These are phyloP conservation scores for Halophytophthora polymorphica DNA, from an alignment of 352 stramenopile genomes.

Conservation along the genomic window DNA sequence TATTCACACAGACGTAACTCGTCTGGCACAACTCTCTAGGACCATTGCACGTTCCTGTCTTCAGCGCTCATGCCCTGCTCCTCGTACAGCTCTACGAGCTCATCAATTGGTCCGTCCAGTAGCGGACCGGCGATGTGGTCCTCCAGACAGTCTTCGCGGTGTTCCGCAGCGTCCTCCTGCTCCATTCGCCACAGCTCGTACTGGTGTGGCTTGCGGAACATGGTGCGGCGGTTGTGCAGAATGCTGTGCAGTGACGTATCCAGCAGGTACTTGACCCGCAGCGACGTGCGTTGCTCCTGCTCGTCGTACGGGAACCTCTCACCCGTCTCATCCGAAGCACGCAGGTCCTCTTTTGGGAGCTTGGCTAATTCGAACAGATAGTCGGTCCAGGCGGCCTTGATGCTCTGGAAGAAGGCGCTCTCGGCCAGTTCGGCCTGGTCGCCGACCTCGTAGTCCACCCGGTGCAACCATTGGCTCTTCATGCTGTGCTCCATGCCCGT, in stretches of 20 bases:
- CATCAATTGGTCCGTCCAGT: conserved; percentile 43
- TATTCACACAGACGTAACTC: not conserved
- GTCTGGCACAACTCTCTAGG: conserved; percentile 6
- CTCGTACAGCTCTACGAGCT: conserved; percentile 55
- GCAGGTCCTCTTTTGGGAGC: conserved; percentile 43
- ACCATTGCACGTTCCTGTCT: conserved; percentile 36
- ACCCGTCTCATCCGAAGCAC: conserved; percentile 16
- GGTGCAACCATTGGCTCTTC: conserved; percentile 56
- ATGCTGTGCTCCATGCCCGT: conserved; percentile 24
- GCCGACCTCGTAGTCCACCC: conserved; percentile 56
- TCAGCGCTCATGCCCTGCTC: conserved; percentile 44
- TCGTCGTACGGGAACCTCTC: conserved; percentile 46
- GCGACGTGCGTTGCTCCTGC: conserved; percentile 49
- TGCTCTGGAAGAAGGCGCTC: conserved; percentile 54
- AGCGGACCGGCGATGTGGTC: conserved; percentile 41
- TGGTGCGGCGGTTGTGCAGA: conserved; percentile 41
- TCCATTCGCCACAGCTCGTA: conserved; percentile 73
- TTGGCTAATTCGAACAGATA: conserved; percentile 52
- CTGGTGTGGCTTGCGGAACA: conserved; percentile 47
- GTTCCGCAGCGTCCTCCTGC: conserved; percentile 48
- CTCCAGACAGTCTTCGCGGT: conserved; percentile 34
- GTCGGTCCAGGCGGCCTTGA: conserved; percentile 50
- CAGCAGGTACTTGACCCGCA: conserved; percentile 60
- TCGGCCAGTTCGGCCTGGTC: conserved; percentile 31
- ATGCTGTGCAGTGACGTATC: conserved; percentile 56